Conservation (phyloP, 768 basidiomycete species). For the Calocybe gangraenosa region DNA sequence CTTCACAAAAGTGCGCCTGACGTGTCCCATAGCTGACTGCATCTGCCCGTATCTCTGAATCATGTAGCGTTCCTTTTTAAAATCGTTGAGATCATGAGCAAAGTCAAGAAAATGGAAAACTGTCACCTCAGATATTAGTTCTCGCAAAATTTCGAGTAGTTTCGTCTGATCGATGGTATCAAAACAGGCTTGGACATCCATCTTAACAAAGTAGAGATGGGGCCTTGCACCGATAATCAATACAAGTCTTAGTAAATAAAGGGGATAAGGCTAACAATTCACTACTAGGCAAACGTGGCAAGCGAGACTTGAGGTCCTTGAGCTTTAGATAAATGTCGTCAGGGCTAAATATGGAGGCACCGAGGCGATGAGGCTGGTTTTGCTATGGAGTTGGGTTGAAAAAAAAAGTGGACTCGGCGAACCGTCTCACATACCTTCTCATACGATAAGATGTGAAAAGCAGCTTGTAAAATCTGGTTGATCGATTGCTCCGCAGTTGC, state of each 20-base stretch:
- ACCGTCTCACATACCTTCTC: constrained; percentile 59
- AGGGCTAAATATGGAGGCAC: constrained; percentile 77
- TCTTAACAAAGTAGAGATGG: constrained; percentile 90
- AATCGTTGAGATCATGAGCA: not conserved
- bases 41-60: constrained; percentile 70
- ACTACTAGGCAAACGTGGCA: constrained; percentile 38
- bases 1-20: constrained; percentile 52
- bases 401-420: not conserved
- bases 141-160: constrained; percentile 69
- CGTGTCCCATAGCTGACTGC: constrained; percentile 47
- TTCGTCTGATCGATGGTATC: constrained; percentile 92
- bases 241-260: not conserved
- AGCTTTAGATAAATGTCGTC: constrained; percentile 79
- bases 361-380: constrained; percentile 57
- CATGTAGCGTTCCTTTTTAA: constrained; percentile 62
- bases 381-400: constrained; percentile 38
- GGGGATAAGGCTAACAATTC: constrained; percentile 41
- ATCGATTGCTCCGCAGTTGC: constrained; percentile 56
- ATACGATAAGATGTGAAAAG: constrained; percentile 84
- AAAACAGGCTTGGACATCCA: constrained; percentile 95
- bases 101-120: not conserved
- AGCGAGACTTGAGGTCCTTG: constrained; percentile 59
- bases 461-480: constrained; percentile 80
- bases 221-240: constrained; percentile 46
- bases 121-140: constrained; percentile 67